A percentile compares a stretch with the other conserved stretches of the same genome.
phyloP scores from a whole-genome alignment of 1,284 basidiomycete genomes.

The Vanrija pseudolonga region DNA sequence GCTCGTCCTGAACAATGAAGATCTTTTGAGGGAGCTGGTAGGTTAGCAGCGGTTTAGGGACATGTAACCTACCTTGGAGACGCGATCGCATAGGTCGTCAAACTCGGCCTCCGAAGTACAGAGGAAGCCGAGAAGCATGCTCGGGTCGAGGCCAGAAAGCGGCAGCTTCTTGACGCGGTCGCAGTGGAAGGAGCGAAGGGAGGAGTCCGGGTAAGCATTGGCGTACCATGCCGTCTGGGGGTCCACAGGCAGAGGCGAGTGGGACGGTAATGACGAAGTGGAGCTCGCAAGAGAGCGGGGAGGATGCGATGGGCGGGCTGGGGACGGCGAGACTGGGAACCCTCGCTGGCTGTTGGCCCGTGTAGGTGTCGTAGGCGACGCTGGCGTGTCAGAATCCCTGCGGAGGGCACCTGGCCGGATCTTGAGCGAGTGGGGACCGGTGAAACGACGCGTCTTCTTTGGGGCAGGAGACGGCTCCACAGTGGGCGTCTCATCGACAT shows the following conservation, averaged over 20 bases:
- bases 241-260: conserved; percentile 17
- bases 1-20: conserved; percentile 78
- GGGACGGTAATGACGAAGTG: neutral
- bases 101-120: conserved; percentile 78
- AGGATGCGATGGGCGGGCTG: neutral
- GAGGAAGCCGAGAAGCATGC: conserved; percentile 93
- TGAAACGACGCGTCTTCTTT: conserved; percentile 1
- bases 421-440: neutral
- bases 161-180: conserved; percentile 92
- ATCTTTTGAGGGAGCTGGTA: conserved; percentile 66
- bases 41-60: conserved; percentile 24
- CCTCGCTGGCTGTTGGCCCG: neutral
- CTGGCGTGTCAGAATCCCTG: neutral
- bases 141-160: conserved; percentile 84
- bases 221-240: conserved; percentile 58
- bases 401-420: neutral
- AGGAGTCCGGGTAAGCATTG: conserved; percentile 60
- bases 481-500: conserved; percentile 28
- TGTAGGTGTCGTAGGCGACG: conserved; percentile 4
- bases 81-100: conserved; percentile 70
- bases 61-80: conserved; percentile 58
- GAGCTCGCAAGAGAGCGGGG: conserved; percentile 1
- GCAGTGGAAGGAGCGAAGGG: conserved; percentile 87
- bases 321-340: conserved; percentile 1
- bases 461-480: neutral